phyloP scores from a whole-genome alignment of 768 basidiomycete species.

The Epithele typhae region DNA sequence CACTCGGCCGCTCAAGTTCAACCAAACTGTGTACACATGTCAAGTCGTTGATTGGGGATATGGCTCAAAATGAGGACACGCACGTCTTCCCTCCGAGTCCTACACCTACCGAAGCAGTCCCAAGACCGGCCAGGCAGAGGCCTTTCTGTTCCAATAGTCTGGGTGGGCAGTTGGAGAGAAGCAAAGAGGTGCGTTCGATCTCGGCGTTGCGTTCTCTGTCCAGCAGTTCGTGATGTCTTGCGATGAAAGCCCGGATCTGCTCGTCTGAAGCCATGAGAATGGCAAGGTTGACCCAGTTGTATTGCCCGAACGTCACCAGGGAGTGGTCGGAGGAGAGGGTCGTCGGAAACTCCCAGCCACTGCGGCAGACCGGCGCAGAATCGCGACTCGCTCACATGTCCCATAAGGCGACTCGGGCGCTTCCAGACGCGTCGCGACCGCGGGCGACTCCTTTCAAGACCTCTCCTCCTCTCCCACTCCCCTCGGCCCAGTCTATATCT shows the following conservation, averaged over 20 bases:
- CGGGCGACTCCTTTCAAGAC: too few relatives aligned
- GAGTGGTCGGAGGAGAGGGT: too few relatives aligned
- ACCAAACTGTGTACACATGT: too few relatives aligned
- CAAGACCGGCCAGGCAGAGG: constrained; percentile 70
- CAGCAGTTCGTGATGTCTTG: constrained; percentile 64
- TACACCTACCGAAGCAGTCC: constrained; percentile 65
- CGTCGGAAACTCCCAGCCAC: too few relatives aligned
- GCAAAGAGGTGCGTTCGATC: constrained; percentile 69
- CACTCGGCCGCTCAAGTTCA: constrained; percentile 79
- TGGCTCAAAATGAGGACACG: too few relatives aligned
- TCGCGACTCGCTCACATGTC: constrained; percentile 11
- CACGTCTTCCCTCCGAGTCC: constrained; percentile 91
- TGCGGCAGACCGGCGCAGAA: too few relatives aligned
- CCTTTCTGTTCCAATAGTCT: constrained; percentile 88
- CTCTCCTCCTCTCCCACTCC: too few relatives aligned
- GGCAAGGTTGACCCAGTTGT: too few relatives aligned
- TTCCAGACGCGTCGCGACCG: not conserved
- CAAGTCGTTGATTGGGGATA: too few relatives aligned
- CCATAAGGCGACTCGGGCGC: not conserved
- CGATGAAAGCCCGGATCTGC: constrained; percentile 53
- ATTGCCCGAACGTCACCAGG: too few relatives aligned
- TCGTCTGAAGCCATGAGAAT: constrained; percentile 23
- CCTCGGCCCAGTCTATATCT: not conserved
- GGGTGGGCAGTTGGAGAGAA: constrained; percentile 78
- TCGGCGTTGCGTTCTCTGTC: constrained; percentile 78